Evolutionary conservation across 495 filamentous ascomycete genomes (phyloP), one percentile per base, ranked within the genome.

Genomic region (Amniculicola lignicola): DNA sequence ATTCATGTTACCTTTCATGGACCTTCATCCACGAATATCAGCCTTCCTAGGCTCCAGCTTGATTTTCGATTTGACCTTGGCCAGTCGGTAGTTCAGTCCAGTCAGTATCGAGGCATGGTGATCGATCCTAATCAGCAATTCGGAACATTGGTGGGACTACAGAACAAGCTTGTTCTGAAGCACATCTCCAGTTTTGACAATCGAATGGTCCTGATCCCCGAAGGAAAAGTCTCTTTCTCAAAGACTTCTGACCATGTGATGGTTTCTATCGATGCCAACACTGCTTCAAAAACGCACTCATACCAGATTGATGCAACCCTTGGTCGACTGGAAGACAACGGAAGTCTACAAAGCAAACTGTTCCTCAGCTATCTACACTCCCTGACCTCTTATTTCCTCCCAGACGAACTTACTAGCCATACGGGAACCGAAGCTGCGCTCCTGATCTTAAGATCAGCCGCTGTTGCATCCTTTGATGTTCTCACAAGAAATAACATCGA

Each of bases 201-300:
- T 15, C 46, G 46, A 9, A 37, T 44, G 11, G 38, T 54, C 7
- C 16, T 54, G 4, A 54, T 54, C 24, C 50, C 38, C 42, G 54
- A 35, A 29, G 60, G 22, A 27, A 23, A 11, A 41, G 49, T 18
- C 51, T 61, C 0, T 75, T 78, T 12, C 69, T 88, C 10, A 54
- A 50, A 0, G 76, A 72, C 1, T n/a, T n/a, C n/a, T n/a, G n/a
- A n/a, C n/a, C n/a, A n/a, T n/a, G n/a, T n/a, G n/a, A n/a, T n/a
- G n/a, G n/a, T n/a, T n/a, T n/a, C 47, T 15, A 19, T 44, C 2
- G 4, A 15, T 37, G 38, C 18, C 15, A 48, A 51, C 3, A 48
- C 54, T 1, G 23, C 43, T 12, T 24, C 44, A 15, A 22, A 54
- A n/a, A 15, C 63, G 15, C 0, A 16, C 35, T 0, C 62, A 6